Evolutionary conservation across 1,284 basidiomycete genomes (phyloP).

Genomic region (Sanghuangporus sanghuang): DNA sequence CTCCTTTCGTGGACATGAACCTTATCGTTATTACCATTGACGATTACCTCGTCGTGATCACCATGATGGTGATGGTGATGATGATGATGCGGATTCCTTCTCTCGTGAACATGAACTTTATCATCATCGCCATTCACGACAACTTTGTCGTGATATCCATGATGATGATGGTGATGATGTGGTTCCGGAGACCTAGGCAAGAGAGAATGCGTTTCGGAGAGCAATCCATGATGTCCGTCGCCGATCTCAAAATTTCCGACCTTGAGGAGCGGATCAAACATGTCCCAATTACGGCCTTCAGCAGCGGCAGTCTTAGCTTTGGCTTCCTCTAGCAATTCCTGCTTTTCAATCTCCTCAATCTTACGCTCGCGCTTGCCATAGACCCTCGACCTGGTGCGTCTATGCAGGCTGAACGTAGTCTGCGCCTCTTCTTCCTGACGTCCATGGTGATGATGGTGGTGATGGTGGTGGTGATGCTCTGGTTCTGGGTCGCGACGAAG

Average conservation of each 20-base stretch:
- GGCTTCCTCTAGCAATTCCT: not conserved
- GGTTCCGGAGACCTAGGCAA: not conserved
- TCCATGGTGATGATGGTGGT: constrained; percentile 10
- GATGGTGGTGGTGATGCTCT: constrained; percentile 6
- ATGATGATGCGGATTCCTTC: constrained; percentile 2
- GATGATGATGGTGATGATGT: constrained; percentile 16
- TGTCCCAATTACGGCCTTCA: constrained; percentile 2
- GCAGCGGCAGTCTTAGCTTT: not conserved
- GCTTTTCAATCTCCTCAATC: not conserved
- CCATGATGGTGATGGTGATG: constrained; percentile 17
- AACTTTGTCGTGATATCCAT: constrained; percentile 21
- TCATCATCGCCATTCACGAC: constrained; percentile 24
- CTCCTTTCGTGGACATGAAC: constrained; percentile 21
- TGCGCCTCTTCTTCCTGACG: constrained; percentile 7
- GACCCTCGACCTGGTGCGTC: constrained; percentile 2
- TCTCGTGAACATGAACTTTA: constrained; percentile 20
- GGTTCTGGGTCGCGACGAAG: not conserved
- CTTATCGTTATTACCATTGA: constrained; percentile 24
- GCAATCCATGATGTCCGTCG: constrained; percentile 6
- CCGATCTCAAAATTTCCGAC: constrained; percentile 10
- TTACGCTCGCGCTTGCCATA: not conserved
- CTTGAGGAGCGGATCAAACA: constrained; percentile 10
- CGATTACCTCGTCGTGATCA: constrained; percentile 19
- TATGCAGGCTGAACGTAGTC: constrained; percentile 10
- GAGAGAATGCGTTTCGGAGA: constrained; percentile 8